A percentile compares a stretch with the other conserved stretches of the same genome.
phyloP scores from a whole-genome alignment of 1,284 basidiomycete genomes.

The Anthracocystis setariae region DNA sequence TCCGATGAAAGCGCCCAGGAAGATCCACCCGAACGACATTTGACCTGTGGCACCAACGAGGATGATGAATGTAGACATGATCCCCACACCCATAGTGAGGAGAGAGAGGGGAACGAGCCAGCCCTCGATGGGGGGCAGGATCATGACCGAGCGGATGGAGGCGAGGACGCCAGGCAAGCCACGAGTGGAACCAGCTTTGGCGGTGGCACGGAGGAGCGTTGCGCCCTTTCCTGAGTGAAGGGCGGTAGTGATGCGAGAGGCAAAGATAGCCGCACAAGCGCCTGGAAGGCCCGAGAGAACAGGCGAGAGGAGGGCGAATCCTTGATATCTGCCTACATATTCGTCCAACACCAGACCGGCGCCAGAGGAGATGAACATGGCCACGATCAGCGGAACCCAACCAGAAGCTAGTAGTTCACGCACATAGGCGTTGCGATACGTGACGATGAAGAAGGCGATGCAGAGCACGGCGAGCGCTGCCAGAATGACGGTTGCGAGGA shows the following conservation, averaged over 20 bases:
- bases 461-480: constrained; percentile 75
- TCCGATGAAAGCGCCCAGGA: constrained; percentile 42
- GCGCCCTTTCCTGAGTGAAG: constrained; percentile 73
- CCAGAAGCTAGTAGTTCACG: constrained; percentile 80
- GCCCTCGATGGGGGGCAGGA: constrained; percentile 53
- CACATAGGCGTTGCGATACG: constrained; percentile 75
- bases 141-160: constrained; percentile 21
- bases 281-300: constrained; percentile 80
- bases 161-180: constrained; percentile 29
- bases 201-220: constrained; percentile 21
- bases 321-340: constrained; percentile 85
- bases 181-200: constrained; percentile 25
- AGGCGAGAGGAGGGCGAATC: constrained; percentile 86
- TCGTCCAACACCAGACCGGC: constrained; percentile 90
- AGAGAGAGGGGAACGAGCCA: constrained; percentile 59
- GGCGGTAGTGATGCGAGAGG: constrained; percentile 87
- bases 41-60: constrained; percentile 47
- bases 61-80: constrained; percentile 54
- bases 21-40: constrained; percentile 60
- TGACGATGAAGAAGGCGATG: constrained; percentile 72
- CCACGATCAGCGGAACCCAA: constrained; percentile 88
- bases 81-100: constrained; percentile 45
- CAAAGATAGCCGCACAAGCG: constrained; percentile 87
- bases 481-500: constrained; percentile 72
- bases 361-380: constrained; percentile 89